Evolutionary conservation across 1,284 basidiomycete species (phyloP), one percentile per base, ranked within the genome.

Genomic region (Tilletiopsis washingtonensis): DNA sequence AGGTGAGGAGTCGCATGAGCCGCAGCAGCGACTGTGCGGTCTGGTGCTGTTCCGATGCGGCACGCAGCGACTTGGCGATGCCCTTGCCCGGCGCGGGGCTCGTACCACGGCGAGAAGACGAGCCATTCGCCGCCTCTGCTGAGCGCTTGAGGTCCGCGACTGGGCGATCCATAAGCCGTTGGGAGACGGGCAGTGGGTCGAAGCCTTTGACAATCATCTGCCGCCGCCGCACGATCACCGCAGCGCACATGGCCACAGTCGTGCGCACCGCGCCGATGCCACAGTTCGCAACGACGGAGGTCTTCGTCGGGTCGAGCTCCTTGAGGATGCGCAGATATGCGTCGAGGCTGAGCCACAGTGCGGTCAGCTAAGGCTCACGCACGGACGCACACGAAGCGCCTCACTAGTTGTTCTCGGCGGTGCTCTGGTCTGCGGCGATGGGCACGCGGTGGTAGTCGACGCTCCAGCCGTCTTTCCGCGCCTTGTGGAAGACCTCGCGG

Each of bases 211-310:
- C 75, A n/a, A 96, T 80, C 37, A 91, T 77, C 74, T 96, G 90
- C 66, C 85, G 86, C 25, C 93, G 78, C 25, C 94, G 80, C 1
- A 98, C 80, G 21, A 99, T 79, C 55, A 87, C 83, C 1, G 93
- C 91, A 2, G 91, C 88, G 14, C 86, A 83, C 94, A 98, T 98
- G 4, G 89, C 93, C 72, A 97, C 97, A 0, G 93, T 96, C 2
- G 93, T 94, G 37, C 94, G 82, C 0, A 94, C 91, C 2, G 90
- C 88, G 39, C 94, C 94, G 81, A 94, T 91, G 37, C 94, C 93
- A 73, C 94, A 97, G 51, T 89, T 93, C 74, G 98, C 96, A 2
- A 98, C 88, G 15, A 98, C 78, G 0, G 86, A 84, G 0, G 88
- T 90, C 19, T 78, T 79, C 6, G 83, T 76, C 0, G 93, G 91